phyloP scores from a whole-genome alignment of 1,284 basidiomycete genomes.

The Ceratobasidium sp. region DNA sequence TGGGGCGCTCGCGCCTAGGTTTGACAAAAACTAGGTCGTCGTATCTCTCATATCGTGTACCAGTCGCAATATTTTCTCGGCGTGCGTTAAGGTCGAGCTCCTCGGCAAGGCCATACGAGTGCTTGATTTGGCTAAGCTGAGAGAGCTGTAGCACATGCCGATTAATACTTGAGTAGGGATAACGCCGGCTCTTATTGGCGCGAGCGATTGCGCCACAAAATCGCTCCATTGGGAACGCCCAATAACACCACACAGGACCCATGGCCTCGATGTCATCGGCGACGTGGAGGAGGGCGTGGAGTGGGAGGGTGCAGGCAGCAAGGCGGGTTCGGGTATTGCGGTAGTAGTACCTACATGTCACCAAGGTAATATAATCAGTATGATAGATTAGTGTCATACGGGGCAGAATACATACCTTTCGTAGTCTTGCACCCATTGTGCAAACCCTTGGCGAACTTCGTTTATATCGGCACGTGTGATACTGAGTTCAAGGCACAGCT shows the following conservation, averaged over 20 bases:
- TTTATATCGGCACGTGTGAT: constrained; percentile 58
- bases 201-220: constrained; percentile 12
- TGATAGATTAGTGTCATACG: constrained; percentile 52
- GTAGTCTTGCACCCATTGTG: constrained; percentile 63
- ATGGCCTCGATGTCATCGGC: constrained; percentile 50
- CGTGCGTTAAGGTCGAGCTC: constrained; percentile 13
- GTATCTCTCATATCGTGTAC: neutral
- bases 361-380: neutral
- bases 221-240: constrained; percentile 60
- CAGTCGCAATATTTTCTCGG: neutral
- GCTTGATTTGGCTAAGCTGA: constrained; percentile 32
- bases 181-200: constrained; percentile 18
- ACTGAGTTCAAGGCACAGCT: constrained; percentile 62
- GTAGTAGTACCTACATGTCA: constrained; percentile 61
- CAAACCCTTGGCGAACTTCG: constrained; percentile 57
- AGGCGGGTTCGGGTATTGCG: constrained; percentile 57
- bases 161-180: constrained; percentile 29
- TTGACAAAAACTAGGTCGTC: neutral
- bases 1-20: constrained; percentile 41
- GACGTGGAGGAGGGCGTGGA: constrained; percentile 64
- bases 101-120: constrained; percentile 10
- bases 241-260: constrained; percentile 60
- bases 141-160: constrained; percentile 25
- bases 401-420: constrained; percentile 61
- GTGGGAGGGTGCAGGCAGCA: constrained; percentile 59